Evolutionary conservation across 1,284 basidiomycete genomes (phyloP).

Genomic region (Afroboletus lepidellus): DNA sequence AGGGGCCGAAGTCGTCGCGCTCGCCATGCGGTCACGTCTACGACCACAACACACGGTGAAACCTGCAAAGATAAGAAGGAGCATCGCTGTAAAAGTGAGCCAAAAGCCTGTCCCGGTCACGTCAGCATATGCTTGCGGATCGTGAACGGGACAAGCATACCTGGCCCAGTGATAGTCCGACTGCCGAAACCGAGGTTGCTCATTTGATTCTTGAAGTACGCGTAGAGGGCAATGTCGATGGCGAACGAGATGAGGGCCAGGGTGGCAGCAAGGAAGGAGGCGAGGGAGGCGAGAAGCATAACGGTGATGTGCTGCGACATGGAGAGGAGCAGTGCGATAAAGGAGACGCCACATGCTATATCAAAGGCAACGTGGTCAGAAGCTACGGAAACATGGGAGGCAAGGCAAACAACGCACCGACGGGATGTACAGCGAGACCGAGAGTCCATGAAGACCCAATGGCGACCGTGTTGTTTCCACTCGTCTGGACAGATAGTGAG

Average conservation of each 20-base stretch:
- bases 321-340: slow-evolving; percentile 61
- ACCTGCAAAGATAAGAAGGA: slow-evolving; percentile 61
- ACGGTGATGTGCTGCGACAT: slow-evolving; percentile 61
- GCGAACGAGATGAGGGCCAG: slow-evolving; percentile 68
- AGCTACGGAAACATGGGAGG: slow-evolving; percentile 1
- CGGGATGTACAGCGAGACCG: slow-evolving; percentile 70
- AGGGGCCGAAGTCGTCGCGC: slow-evolving; percentile 36
- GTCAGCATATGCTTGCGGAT: background rate
- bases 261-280: slow-evolving; percentile 64
- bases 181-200: slow-evolving; percentile 45
- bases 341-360: slow-evolving; percentile 59
- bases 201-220: slow-evolving; percentile 56
- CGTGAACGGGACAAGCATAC: slow-evolving; percentile 36
- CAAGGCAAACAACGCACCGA: slow-evolving; percentile 47
- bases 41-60: slow-evolving; percentile 71
- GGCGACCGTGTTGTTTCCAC: slow-evolving; percentile 32
- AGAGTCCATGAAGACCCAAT: slow-evolving; percentile 65
- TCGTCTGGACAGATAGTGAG: slow-evolving; percentile 36
- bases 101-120: slow-evolving; percentile 55
- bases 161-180: slow-evolving; percentile 54
- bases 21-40: slow-evolving; percentile 47
- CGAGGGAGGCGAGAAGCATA: slow-evolving; percentile 57
- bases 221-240: slow-evolving; percentile 73
- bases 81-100: slow-evolving; percentile 67
- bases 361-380: slow-evolving; percentile 6